These are phyloP conservation scores for Ascosphaera pollenicola DNA, from an alignment of 2,329 filamentous ascomycete species.

Conservation along the genomic window DNA sequence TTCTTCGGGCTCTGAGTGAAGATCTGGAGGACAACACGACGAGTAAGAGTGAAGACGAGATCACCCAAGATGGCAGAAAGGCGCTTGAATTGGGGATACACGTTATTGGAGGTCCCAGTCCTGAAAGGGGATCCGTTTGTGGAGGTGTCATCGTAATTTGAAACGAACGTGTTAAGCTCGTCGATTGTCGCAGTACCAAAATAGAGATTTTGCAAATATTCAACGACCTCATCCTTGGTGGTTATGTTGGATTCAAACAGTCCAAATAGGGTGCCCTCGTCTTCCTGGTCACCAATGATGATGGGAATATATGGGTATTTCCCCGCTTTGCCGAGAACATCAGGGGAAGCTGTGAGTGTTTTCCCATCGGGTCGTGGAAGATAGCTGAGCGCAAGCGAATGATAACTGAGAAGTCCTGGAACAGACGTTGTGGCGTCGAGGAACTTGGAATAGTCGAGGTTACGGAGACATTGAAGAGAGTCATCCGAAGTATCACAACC, in stretches of 20 bases:
- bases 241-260: conserved; percentile 49
- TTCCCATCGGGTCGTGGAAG: conserved; percentile 50
- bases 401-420: conserved; percentile 44
- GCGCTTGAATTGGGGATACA: conserved; percentile 58
- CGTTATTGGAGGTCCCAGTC: conserved; percentile 44
- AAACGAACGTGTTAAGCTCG: conserved; percentile 34
- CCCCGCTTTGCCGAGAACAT: conserved; percentile 30
- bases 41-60: conserved; percentile 48
- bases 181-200: conserved; percentile 33
- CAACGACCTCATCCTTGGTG: conserved; percentile 32
- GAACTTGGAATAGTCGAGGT: conserved; percentile 22
- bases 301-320: conserved; percentile 38
- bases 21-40: conserved; percentile 37
- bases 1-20: conserved; percentile 32
- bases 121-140: conserved; percentile 48
- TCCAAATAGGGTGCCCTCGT: conserved; percentile 56
- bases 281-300: conserved; percentile 55
- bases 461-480: conserved; percentile 27
- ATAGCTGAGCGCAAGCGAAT: conserved; percentile 48
- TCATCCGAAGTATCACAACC: conserved; percentile 22
- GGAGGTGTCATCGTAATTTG: conserved; percentile 35
- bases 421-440: conserved; percentile 48
- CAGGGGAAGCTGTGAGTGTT: conserved; percentile 39
- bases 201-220: conserved; percentile 38
- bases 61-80: conserved; percentile 56